These are phyloP conservation scores for Penicillium corylophilum DNA, from an alignment of 2,329 filamentous ascomycete genomes.

Conservation along the genomic window DNA sequence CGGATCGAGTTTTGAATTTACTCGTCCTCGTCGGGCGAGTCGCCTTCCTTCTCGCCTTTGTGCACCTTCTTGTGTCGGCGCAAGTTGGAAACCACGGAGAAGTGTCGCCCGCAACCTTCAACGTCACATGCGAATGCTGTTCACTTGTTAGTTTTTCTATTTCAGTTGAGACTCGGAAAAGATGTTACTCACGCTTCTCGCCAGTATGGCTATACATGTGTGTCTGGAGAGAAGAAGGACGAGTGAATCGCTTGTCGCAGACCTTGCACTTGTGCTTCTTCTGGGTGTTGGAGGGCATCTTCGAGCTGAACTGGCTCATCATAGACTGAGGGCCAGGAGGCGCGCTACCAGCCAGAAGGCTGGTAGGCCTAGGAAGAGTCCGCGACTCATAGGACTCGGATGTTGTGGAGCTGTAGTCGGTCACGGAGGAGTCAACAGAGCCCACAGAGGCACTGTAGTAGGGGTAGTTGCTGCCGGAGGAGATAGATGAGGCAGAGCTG, in stretches of 20 bases:
- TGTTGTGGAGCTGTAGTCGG: slow-evolving; percentile 86
- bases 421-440: slow-evolving; percentile 71
- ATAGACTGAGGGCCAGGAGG: slow-evolving; percentile 90
- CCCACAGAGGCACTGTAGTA: slow-evolving; percentile 80
- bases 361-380: slow-evolving; percentile 77
- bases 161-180: background rate
- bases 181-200: slow-evolving; percentile 79
- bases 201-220: slow-evolving; percentile 99
- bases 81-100: slow-evolving; percentile 95
- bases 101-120: slow-evolving; percentile 90
- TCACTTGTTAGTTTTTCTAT: slow-evolving; percentile 21
- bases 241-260: slow-evolving; percentile 95
- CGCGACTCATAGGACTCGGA: slow-evolving; percentile 83
- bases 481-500: slow-evolving; percentile 93
- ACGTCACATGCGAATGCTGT: slow-evolving; percentile 91
- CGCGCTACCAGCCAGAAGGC: slow-evolving; percentile 59
- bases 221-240: slow-evolving; percentile 90
- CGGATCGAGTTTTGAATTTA: slow-evolving; percentile 20
- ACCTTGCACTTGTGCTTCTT: slow-evolving; percentile 99
- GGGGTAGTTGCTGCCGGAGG: slow-evolving; percentile 74
- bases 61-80: slow-evolving; percentile 95
- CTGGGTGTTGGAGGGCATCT: slow-evolving; percentile 90
- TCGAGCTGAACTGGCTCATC: slow-evolving; percentile 98
- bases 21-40: slow-evolving; percentile 44
- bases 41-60: slow-evolving; percentile 59